Base-by-base conservation (phyloP, 1,139 yeast genomes). In the Cylindricascospora bacillispora region DNA sequence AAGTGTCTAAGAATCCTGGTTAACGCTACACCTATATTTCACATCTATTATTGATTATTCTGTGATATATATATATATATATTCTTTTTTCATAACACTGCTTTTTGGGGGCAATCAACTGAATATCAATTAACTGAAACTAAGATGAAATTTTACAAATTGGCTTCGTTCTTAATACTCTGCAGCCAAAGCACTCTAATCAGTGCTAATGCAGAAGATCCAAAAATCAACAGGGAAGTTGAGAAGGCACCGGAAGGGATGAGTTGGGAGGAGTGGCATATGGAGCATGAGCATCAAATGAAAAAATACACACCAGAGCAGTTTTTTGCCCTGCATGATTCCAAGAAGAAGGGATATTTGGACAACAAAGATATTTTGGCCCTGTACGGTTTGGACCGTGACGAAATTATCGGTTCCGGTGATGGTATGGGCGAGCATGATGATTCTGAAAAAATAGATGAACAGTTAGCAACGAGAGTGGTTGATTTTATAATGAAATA, bases 341-440 rank as follows among this genome's bases (percentile, higher is more conserved):
- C 74, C 11, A 60, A 67, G 31, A 60, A 60, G 36, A 63, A 62
- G 26, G 73, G 75, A 0, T 56, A 53, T 21, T 61, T 80, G 59
- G 75, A 73, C 41, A 56, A 60, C 5, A 54, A 57, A 12, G 97
- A 89, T 51, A 79, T 89, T 26, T 55, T 86, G 36, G 70, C 78
- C 41, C 61, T 85, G 38, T 89, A 86, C 52, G 98, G 98, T 2
- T 56, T 86, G 33, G 61, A 67, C 28, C 67, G 89, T 43, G 76
- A 73, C 12, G 70, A 67, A 35, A 71, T 78, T 14, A 79, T 83
- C 7, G 95, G 95, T 6, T 81, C 73, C 43, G 95, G 95, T 27
- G 78, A 82, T 32, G 95, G 95, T 5, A 71, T 79, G 76, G 95
- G 95, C 2, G 62, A 64, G 15, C 89, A 79, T 45, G 78, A 71